phyloP scores from a whole-genome alignment of 2,329 filamentous ascomycete genomes.

The Ploettnerulaceae sp. region DNA sequence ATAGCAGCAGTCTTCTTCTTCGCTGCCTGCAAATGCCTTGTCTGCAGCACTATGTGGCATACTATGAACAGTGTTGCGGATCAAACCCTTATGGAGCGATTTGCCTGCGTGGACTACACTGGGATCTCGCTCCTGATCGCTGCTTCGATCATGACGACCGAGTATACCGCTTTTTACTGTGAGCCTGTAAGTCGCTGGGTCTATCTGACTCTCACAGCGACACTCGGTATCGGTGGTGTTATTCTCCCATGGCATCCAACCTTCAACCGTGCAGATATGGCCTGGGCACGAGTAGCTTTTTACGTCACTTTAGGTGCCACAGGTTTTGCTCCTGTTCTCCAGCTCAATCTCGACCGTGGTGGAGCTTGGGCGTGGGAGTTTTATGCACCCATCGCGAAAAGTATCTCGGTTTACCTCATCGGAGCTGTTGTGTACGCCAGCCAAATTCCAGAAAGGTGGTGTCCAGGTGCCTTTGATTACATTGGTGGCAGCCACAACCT shows the following conservation, averaged over 20 bases:
- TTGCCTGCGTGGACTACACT: constrained; percentile 97
- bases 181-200: constrained; percentile 80
- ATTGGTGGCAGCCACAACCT: constrained; percentile 94
- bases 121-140: constrained; percentile 93
- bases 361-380: constrained; percentile 80
- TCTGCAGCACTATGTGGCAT: constrained; percentile 96
- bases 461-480: constrained; percentile 90
- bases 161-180: constrained; percentile 98
- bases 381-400: constrained; percentile 83
- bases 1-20: constrained; percentile 95
- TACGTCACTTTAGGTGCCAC: constrained; percentile 84
- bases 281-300: constrained; percentile 87
- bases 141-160: constrained; percentile 94
- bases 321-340: constrained; percentile 82
- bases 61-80: constrained; percentile 97
- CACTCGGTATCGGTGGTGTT: constrained; percentile 79
- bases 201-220: constrained; percentile 78
- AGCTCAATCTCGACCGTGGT: constrained; percentile 75
- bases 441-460: constrained; percentile 90
- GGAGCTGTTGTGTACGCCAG: constrained; percentile 87
- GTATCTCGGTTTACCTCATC: constrained; percentile 75
- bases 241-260: constrained; percentile 93
- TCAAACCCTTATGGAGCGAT: constrained; percentile 82
- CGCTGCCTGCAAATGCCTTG: constrained; percentile 87
- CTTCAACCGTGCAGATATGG: constrained; percentile 90